Evolutionary conservation across 768 basidiomycete species (phyloP), one percentile per base, ranked within the genome.

Genomic region (Xerocomus spinulosus): DNA sequence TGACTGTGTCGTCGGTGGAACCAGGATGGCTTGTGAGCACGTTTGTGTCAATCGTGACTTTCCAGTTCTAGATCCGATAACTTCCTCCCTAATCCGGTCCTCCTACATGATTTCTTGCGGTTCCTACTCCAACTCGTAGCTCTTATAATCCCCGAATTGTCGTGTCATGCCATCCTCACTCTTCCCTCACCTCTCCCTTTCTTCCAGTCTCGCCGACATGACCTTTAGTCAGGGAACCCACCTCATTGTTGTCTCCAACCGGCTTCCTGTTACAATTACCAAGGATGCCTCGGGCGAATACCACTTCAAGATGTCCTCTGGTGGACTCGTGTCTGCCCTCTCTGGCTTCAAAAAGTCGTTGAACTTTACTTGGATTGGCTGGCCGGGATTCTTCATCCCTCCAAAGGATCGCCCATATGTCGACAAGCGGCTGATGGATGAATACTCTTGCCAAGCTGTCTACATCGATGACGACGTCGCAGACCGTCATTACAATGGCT

Each of bases 271-370:
- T 51, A 96, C 95, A 39, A 97, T 98, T 65, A 90, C 75, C 67
- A 95, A 92, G 73, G 94, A 97, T 80, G 83, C 80, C 13, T 71
- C 76, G 43, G 93, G 93, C 64, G 85, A 95, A 68, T 97, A 94
- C 70, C 90, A 94, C 74, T 98, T 96, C 81, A 89, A 95, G 77
- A 96, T 97, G 94, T 94, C 92, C 50, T 94, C 92, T 3, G 96
- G 96, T 24, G 96, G 96, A 46, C 87, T 99, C 52, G 96, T 98
- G 53, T 93, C 90, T 44, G 96, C 96, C 51, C 83, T 99, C 56
- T 87, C 88, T 20, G 95, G 96, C 39, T 95, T 93, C 80, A 99
- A 99, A 74, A 97, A 96, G 73, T 92, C 87, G 29, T 85, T 98
- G 78, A 85, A 81, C 67, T 98, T 99, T 71, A 96, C 92, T 20